Base-by-base conservation (phyloP, 1,284 basidiomycete genomes). In the Microbotryomycetes sp. region DNA sequence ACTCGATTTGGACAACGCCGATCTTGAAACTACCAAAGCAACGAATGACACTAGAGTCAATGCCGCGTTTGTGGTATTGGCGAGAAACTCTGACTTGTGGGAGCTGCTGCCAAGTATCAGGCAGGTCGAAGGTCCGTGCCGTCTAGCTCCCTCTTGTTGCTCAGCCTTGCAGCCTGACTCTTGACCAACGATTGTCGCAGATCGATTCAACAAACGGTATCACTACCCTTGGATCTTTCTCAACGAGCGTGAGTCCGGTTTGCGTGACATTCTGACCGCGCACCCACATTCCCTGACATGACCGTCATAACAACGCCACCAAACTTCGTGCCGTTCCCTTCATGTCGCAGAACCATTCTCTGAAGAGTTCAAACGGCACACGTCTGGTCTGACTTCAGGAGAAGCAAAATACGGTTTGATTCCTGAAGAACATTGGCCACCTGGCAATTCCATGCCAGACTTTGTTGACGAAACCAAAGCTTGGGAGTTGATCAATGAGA, bases 31-130 rank as follows among this genome's bases (percentile, higher is more conserved):
- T 12, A 19, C 19, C 36, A 42, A 42, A 19, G 36, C 12, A 9
- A 42, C 36, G 12, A 42, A 42, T 19, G 12, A 42, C 19, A 42
- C 36, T 42, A 9, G 36, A 42, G 36, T 42, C 36, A 92, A 91
- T 73, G 91, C 91, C 25, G 85, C 83, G 3, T 88, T 92, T 72
- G 89, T 92, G 46, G 81, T 92, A 61, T 82, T 94, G 77, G 89
- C 88, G 16, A 82, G 91, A 31, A 93, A 93, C 73, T 79, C 82
- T 49, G 92, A 94, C 74, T 76, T 92, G 53, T 78, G 81, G 68
- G 85, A 85, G 2, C 83, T 91, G 64, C 77, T 87, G 58, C 81
- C 75, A 36, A 63, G 56, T 5, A 63, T 69, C 2, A 29, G 60
- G n/a, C 51, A 56, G 2, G 68, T 68, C 48, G 68, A 72, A 47